Base-by-base conservation (phyloP, 1,139 yeast species). In the Eremothecium coryli region DNA sequence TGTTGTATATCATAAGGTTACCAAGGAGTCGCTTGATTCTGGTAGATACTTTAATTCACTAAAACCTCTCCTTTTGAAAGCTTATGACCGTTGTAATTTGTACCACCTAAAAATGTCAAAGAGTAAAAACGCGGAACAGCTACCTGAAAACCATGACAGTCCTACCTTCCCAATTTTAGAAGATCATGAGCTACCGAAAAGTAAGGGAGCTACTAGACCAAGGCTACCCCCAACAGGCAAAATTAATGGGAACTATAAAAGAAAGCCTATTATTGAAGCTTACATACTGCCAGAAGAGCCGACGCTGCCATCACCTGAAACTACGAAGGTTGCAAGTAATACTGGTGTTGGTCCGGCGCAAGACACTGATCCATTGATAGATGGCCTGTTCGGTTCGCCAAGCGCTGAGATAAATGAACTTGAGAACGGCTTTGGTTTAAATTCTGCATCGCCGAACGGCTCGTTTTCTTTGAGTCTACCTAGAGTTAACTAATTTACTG, bases 161-260 rank as follows among this genome's bases (percentile, higher is more conserved):
- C 63, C 74, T 33, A 23, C 40, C 2, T 49, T 43, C 28, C 42
- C 58, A 2, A 58, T 79, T 31, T 64, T 78, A 22, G 95, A 84
- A 51, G 94, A 82, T 25, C 85, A 79, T 38, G 65, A 84, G 46
- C 86, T 94, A 1, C 76, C 49, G 13, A 58, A 81, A 42, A 81
- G 82, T 46, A 90, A 81, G 55, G 65, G 88, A 34, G 76, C 79
- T 42, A 69, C 73, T n/a, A 71, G 93, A 43, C 84, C 95, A 1
- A 78, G 90, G 50, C 65, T 90, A 31, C 96, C 97, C 2, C 96
- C 97, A 0, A 85, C 88, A 8, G 98, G 97, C 30, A 88, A 84
- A 56, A 82, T 90, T 25, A 47, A 49, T 35, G 60, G 81, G 0
- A 67, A 73, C 2, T 64, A 76, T 23, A 86, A 84, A 61, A 84